Percentiles rank a stretch among this genome's conserved stretches.
Conservation (phyloP, 176 grass and related monocot genomes). For the Musa beccarii region DNA sequence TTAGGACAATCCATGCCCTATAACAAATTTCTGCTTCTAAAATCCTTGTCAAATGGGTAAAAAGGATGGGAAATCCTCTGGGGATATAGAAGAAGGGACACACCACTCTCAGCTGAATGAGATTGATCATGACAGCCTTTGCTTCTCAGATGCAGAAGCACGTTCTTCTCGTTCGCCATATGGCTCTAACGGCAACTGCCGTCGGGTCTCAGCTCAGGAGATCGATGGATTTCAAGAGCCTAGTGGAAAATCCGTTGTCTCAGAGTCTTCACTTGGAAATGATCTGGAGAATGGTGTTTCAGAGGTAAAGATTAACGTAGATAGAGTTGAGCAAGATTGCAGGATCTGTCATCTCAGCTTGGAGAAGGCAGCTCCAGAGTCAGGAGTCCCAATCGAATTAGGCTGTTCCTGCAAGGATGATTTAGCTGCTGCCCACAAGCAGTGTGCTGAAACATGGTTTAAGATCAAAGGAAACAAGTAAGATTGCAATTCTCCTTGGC, state of each 20-base stretch:
- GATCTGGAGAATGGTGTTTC: constrained; percentile 62
- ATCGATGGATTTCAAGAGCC: constrained; percentile 21
- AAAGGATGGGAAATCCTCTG: constrained; percentile 1
- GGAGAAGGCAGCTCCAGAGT: constrained; percentile 49
- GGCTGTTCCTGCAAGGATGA: constrained; percentile 97
- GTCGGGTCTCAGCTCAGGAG: constrained; percentile 1
- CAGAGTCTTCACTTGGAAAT: constrained; percentile 60
- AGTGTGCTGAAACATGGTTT: constrained; percentile 99
- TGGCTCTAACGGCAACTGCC: constrained; percentile 25
- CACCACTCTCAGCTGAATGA: not conserved
- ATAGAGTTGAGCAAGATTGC: constrained; percentile 64
- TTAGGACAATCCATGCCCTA: not conserved
- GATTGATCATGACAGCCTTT: not conserved
- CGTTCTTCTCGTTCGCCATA: constrained; percentile 29
- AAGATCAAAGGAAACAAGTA: constrained; percentile 99
- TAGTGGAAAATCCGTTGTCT: constrained; percentile 58
- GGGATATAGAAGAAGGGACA: constrained; percentile 10
- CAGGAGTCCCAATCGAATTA: constrained; percentile 62
- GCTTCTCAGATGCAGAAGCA: constrained; percentile 24
- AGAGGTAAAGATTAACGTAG: constrained; percentile 57
- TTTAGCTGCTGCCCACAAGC: constrained; percentile 73
- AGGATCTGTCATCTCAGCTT: constrained; percentile 94
- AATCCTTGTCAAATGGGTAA: constrained; percentile 2
- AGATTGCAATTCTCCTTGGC: constrained; percentile 2
- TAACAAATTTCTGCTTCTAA: not conserved